Base-by-base conservation (phyloP, 805 yeast genomes). In the Kodamaea kakaduensis region DNA sequence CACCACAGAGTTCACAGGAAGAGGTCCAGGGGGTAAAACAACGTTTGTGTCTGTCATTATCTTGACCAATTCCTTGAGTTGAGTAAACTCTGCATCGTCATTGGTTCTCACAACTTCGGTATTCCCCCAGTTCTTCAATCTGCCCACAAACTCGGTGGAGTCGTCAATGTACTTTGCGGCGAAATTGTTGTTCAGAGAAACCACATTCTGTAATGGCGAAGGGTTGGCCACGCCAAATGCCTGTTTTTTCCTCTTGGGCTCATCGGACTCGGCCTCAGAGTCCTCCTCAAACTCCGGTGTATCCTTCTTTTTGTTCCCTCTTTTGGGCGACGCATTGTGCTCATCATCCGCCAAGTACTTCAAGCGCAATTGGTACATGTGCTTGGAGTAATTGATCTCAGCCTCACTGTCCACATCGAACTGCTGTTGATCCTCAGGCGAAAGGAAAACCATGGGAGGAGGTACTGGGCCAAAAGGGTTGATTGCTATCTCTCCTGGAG, bases 401-500 rank as follows among this genome's bases (percentile, higher is more conserved):
- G 54, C 61, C 10, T 61, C 67, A 1, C 78, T 67, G 43, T 75
- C 81, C 17, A 55, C 52, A 48, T 75, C 78, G 46, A 56, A 69
- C 17, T 40, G 41, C 9, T 45, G 50, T 12, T 45, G 10, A 22
- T 55, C 52, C 3, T 44, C 59, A 6, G 54, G 58, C 0, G 60
- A 48, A 14, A 67, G 46, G 15, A 41, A 42, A 40, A 59, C 63
- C 6, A 52, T 28, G 8, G 51, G 52, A 7, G 67, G 53, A 17
- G 75, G 15, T 40, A 48, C 9, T 42, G 50, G 13, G 43, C 48
- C 10, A 53, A 80, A 82, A n/a, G 89, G 89, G 46, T 81, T 81
- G 5, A 42, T 36, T 1, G 50, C 55, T 10, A 81, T 48, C 37
- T 73, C 75, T 17, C 70, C 78, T 1, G 68, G 62, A 1, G 71